phyloP scores from a whole-genome alignment of 768 basidiomycete species.

The Cantharellus anzutake region DNA sequence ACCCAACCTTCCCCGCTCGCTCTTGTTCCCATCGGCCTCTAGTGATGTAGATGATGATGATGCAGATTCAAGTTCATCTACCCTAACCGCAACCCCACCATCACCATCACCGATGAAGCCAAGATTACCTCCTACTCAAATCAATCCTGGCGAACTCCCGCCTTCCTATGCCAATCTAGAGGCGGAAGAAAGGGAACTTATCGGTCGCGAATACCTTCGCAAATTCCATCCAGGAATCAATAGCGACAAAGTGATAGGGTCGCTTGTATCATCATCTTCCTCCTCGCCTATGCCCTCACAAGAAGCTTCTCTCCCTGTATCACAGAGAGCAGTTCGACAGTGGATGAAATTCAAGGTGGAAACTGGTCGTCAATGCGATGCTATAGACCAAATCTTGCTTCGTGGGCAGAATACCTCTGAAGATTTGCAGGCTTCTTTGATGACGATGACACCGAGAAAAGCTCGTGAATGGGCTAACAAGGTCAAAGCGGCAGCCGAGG shows the following conservation, averaged over 20 bases:
- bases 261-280: neutral
- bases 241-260: neutral
- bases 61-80: slow-evolving; percentile 46
- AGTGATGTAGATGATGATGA: slow-evolving; percentile 28
- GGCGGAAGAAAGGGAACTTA: slow-evolving; percentile 17
- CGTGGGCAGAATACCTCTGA: slow-evolving; percentile 17
- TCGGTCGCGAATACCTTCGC: slow-evolving; percentile 39
- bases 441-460: neutral
- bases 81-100: slow-evolving; percentile 26
- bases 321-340: slow-evolving; percentile 48
- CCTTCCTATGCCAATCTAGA: slow-evolving; percentile 51
- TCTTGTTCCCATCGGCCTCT: neutral
- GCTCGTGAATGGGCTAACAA: neutral
- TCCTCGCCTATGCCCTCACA: slow-evolving; percentile 11
- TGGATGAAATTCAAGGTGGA: slow-evolving; percentile 68
- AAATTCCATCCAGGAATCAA: slow-evolving; percentile 46
- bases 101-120: slow-evolving; percentile 47
- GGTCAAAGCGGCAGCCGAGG: neutral
- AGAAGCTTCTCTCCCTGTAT: slow-evolving; percentile 32
- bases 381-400: slow-evolving; percentile 50
- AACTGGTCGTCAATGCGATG: slow-evolving; percentile 54
- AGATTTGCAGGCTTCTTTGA: neutral
- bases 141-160: slow-evolving; percentile 19
- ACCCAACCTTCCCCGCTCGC: neutral
- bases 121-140: slow-evolving; percentile 15